Percentiles rank a stretch among this genome's conserved stretches.
Conservation (phyloP, 1,284 basidiomycete genomes). For the Agaricales sp. region DNA sequence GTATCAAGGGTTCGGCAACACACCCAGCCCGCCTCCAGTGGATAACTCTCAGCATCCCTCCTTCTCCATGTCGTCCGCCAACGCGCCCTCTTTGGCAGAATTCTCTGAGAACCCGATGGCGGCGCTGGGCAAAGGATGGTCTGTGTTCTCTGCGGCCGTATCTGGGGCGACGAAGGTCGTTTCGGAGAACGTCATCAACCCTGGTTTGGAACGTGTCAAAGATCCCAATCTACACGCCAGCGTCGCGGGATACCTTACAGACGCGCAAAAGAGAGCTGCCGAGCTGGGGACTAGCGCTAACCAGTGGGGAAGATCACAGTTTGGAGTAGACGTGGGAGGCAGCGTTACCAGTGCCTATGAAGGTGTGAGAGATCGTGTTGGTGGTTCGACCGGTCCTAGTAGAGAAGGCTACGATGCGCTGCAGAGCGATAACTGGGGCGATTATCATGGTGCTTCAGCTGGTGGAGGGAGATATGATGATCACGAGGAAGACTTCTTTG, state of each 20-base stretch:
- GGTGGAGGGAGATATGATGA: conserved; percentile 23
- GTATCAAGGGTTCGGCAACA: conserved; percentile 78
- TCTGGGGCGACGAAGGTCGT: conserved; percentile 66
- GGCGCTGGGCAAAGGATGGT: conserved; percentile 80
- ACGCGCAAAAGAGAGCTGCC: conserved; percentile 54
- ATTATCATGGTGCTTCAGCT: conserved; percentile 20
- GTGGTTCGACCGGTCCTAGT: conserved; percentile 28
- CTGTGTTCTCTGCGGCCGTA: conserved; percentile 67
- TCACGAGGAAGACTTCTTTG: conserved; percentile 22
- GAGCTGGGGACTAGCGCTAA: conserved; percentile 52
- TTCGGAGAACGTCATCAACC: conserved; percentile 71
- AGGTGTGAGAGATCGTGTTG: conserved; percentile 40
- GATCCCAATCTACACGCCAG: conserved; percentile 71
- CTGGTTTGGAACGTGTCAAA: conserved; percentile 63
- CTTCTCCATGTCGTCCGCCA: conserved; percentile 56
- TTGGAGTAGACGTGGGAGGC: conserved; percentile 74
- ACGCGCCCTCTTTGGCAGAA: conserved; percentile 62
- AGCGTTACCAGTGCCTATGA: conserved; percentile 52
- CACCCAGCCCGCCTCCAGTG: conserved; percentile 40
- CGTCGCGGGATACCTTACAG: conserved; percentile 58
- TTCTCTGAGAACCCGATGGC: conserved; percentile 70
- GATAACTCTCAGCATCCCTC: conserved; percentile 39
- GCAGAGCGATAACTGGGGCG: neutral
- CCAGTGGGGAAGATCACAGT: conserved; percentile 59
- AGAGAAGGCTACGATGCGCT: neutral